Evolutionary conservation across 257 asterid species (phyloP).

Genomic region (Apocynum venetum): DNA sequence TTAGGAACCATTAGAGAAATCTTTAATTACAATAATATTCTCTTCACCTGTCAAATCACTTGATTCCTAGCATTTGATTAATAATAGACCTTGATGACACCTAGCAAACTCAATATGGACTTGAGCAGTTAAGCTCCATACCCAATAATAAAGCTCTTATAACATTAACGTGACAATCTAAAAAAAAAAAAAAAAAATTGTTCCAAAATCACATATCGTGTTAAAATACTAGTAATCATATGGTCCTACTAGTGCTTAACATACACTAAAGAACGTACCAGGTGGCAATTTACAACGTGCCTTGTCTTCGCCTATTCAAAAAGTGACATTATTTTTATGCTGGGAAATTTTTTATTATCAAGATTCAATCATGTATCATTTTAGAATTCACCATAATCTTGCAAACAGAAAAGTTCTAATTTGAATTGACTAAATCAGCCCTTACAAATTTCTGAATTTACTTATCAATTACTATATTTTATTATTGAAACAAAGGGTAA

Average conservation of each 20-base stretch:
- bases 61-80: not conserved
- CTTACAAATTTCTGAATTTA: too few species aligned
- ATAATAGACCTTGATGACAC: not conserved
- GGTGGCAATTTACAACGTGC: constrained; percentile 1
- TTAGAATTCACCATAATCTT: not conserved
- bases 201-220: too few species aligned
- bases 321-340: not conserved
- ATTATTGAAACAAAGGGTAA: too few species aligned
- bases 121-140: not conserved
- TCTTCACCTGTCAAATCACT: not conserved
- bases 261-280: not conserved
- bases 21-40: too few species aligned
- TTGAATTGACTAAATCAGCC: not conserved
- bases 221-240: not conserved
- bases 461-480: too few species aligned
- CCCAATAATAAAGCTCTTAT: not conserved
- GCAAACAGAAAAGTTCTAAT: not conserved
- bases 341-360: not conserved
- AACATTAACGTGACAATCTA: not conserved
- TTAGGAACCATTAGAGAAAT: too few species aligned
- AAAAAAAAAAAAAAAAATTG: not conserved
- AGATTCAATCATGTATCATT: not conserved
- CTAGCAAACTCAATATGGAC: constrained; percentile 5
- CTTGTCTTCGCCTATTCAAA: not conserved
- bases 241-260: not conserved